Percentiles rank a stretch among this genome's conserved stretches.
Evolutionary conservation across 768 basidiomycete genomes (phyloP).

Genomic region (Russula foetens): DNA sequence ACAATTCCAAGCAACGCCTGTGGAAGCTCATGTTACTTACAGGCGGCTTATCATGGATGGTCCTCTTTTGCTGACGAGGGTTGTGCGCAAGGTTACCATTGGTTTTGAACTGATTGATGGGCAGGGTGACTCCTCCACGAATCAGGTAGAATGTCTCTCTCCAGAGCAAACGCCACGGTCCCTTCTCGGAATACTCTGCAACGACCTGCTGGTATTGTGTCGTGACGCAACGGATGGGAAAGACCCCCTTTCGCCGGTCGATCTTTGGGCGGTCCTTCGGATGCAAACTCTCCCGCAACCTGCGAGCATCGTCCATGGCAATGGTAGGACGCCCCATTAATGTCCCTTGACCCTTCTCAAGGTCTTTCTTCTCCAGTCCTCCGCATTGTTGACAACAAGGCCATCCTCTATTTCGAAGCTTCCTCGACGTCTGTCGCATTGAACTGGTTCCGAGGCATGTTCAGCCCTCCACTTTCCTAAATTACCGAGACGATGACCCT

Average conservation of each 20-base stretch:
- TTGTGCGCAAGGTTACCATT: conserved; percentile 77
- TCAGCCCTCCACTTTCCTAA: not conserved
- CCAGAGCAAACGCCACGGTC: conserved; percentile 78
- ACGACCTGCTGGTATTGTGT: conserved; percentile 88
- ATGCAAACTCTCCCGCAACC: conserved; percentile 93
- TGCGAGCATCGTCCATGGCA: conserved; percentile 84
- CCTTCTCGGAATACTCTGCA: conserved; percentile 79
- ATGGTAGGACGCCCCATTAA: conserved; percentile 40
- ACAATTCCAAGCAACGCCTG: not conserved
- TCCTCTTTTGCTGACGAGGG: conserved; percentile 72
- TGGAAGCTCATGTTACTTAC: conserved; percentile 8
- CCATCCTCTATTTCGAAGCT: conserved; percentile 83
- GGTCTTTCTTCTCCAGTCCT: conserved; percentile 42
- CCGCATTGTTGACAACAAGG: conserved; percentile 87
- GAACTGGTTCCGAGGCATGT: conserved; percentile 82
- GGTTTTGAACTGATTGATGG: conserved; percentile 75
- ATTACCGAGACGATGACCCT: not conserved
- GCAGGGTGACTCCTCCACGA: conserved; percentile 67
- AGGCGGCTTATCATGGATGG: conserved; percentile 95
- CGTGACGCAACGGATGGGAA: conserved; percentile 77
- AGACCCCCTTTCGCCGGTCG: conserved; percentile 67
- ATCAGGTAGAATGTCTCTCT: conserved; percentile 86
- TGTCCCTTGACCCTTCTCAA: conserved; percentile 1
- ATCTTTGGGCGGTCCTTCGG: conserved; percentile 93
- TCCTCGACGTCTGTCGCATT: conserved; percentile 77